Evolutionary conservation across 2,329 filamentous ascomycete species (phyloP).

Genomic region (Paracoccidioides lutzii): DNA sequence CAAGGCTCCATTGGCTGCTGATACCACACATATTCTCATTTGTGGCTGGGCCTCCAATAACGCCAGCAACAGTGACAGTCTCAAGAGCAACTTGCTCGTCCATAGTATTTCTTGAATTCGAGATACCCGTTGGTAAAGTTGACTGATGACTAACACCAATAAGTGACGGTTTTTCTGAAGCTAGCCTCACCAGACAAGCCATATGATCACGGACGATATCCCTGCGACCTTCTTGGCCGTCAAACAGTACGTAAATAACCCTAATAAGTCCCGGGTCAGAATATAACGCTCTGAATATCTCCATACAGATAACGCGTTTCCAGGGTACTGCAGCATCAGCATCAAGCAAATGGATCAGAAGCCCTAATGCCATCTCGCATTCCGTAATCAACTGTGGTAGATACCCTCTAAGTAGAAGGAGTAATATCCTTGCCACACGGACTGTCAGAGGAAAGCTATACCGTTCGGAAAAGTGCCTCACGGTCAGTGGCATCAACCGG

Average conservation of each 20-base stretch:
- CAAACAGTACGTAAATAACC: conserved; percentile 68
- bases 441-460: conserved; percentile 72
- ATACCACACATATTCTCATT: conserved; percentile 60
- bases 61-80: conserved; percentile 72
- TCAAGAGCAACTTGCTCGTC: conserved; percentile 82
- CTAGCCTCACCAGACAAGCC: conserved; percentile 79
- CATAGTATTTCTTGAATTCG: conserved; percentile 43
- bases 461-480: conserved; percentile 63
- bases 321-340: conserved; percentile 65
- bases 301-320: conserved; percentile 84
- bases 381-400: conserved; percentile 62
- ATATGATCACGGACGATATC: conserved; percentile 70
- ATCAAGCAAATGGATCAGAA: conserved; percentile 77
- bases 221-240: conserved; percentile 58
- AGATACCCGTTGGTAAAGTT: conserved; percentile 57
- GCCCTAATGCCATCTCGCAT: conserved; percentile 67
- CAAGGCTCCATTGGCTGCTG: conserved; percentile 79
- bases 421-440: conserved; percentile 68
- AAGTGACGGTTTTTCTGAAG: conserved; percentile 75
- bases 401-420: conserved; percentile 67
- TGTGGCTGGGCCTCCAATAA: conserved; percentile 62
- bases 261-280: conserved; percentile 65
- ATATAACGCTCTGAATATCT: conserved; percentile 78
- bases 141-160: conserved; percentile 87
- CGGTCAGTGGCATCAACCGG: conserved; percentile 71